phyloP scores from a whole-genome alignment of 2,329 filamentous ascomycete genomes.

The Talaromyces pinophilus region DNA sequence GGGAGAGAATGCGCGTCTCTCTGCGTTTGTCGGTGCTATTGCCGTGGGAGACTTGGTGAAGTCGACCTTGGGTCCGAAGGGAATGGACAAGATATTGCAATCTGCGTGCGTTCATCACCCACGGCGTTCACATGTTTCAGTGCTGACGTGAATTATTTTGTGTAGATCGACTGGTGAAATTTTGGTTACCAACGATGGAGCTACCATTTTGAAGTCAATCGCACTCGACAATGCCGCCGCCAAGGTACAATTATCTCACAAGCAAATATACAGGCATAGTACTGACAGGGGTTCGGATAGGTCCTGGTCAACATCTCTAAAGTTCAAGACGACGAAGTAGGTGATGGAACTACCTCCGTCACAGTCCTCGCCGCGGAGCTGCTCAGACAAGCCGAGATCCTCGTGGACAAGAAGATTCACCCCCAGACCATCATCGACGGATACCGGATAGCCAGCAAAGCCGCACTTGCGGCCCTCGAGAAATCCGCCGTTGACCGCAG shows the following conservation, averaged over 20 bases:
- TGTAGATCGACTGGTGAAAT: conserved; percentile 88
- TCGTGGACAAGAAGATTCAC: conserved; percentile 98
- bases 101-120: conserved; percentile 68
- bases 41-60: conserved; percentile 97
- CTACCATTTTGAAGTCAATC: conserved; percentile 97
- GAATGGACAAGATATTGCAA: conserved; percentile 98
- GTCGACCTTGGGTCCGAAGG: conserved; percentile 94
- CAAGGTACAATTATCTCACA: conserved; percentile 63
- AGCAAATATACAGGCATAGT: background rate
- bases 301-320: conserved; percentile 88
- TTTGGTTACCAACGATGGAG: conserved; percentile 98
- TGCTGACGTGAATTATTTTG: conserved; percentile 22
- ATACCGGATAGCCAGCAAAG: conserved; percentile 92
- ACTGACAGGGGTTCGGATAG: background rate
- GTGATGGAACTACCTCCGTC: conserved; percentile 97
- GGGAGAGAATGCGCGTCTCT: conserved; percentile 97
- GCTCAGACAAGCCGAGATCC: conserved; percentile 91
- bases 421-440: conserved; percentile 99
- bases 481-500: conserved; percentile 87
- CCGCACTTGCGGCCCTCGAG: conserved; percentile 81
- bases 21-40: conserved; percentile 97
- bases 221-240: conserved; percentile 97
- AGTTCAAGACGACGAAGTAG: conserved; percentile 98
- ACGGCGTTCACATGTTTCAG: conserved; percentile 17
- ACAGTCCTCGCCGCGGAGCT: conserved; percentile 93